Conservation (phyloP, 257 asterid species). For the Gynochthodes officinalis region DNA sequence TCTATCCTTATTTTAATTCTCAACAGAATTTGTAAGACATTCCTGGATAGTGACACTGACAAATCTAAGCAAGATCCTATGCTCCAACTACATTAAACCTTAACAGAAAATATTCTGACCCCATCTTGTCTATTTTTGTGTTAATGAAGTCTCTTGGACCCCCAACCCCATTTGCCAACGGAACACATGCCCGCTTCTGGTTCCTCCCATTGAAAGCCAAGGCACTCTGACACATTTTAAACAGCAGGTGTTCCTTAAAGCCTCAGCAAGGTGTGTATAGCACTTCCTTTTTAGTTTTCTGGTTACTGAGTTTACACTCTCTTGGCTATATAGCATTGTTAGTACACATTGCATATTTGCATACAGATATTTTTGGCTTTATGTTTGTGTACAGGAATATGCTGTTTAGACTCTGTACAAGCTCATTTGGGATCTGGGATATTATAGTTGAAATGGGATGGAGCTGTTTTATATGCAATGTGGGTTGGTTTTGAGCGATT, state of each 20-base stretch:
- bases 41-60: conserved; percentile 11
- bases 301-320: conserved; percentile 18
- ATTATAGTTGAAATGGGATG: not conserved
- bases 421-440: conserved; percentile 5
- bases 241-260: conserved; percentile 20
- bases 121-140: conserved; percentile 1
- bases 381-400: not conserved
- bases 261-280: conserved; percentile 23
- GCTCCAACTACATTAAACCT: conserved; percentile 14
- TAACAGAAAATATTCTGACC: conserved; percentile 8
- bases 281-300: conserved; percentile 2
- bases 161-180: conserved; percentile 10
- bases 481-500: conserved; percentile 5
- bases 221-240: conserved; percentile 15
- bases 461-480: conserved; percentile 13
- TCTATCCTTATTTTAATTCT: not conserved
- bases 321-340: not conserved
- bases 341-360: not conserved
- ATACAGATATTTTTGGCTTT: not conserved
- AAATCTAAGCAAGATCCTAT: conserved; percentile 16
- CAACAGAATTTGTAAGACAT: not conserved
- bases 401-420: not conserved
- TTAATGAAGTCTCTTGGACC: conserved; percentile 10
- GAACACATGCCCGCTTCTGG: conserved; percentile 18
- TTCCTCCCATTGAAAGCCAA: conserved; percentile 32